Base-by-base conservation (phyloP, 345 rosid genomes). In the Arabis hirsuta region DNA sequence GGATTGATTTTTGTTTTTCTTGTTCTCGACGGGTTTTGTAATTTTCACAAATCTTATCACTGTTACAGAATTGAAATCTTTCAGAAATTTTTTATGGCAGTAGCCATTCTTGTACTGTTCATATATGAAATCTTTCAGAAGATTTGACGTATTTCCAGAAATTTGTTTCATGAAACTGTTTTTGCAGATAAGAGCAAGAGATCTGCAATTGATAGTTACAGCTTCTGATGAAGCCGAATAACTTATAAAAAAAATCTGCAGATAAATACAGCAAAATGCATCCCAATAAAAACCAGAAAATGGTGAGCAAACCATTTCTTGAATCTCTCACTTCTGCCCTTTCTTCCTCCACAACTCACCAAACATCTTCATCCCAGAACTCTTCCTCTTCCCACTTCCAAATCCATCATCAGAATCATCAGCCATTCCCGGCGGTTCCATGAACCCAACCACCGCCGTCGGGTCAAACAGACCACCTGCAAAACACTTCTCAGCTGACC, bases 311-410 rank as follows among this genome's bases (percentile, higher is more conserved):
- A 81, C 80, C 72, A 73, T 80, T 78, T 55, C 45, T 64, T 70
- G 13, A 4, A 59, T 32, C 45, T 42, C 62, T 81, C 80, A 94
- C 73, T 89, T 91, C 59, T 88, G 90, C 54, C 84, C 81, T 74
- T 82, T 94, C 84, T 78, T 94, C 76, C 70, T 94, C 97, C 97
- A 94, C 75, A 91, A 66, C 56, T 94, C 97, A 22, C 98, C 96
- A 19, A 94, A 83, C 96, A 82, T 85, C 64, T 82, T 91, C 34
- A 86, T 89, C 51, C 95, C 90, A 3, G 95, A 90, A 34, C 85
- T 81, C 77, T 85, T 89, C 22, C 91, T 78, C 78, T 86, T 88
- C 14, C 87, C 96, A 22, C 87, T 87, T 16, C 92, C 90, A 5
- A 79, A 73, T 27, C 90, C 88, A 74, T 84, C 92, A 20, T 87